Evolutionary conservation across 2,329 filamentous ascomycete species (phyloP), one percentile per base, ranked within the genome.

Genomic region (Aspergillus sojae): DNA sequence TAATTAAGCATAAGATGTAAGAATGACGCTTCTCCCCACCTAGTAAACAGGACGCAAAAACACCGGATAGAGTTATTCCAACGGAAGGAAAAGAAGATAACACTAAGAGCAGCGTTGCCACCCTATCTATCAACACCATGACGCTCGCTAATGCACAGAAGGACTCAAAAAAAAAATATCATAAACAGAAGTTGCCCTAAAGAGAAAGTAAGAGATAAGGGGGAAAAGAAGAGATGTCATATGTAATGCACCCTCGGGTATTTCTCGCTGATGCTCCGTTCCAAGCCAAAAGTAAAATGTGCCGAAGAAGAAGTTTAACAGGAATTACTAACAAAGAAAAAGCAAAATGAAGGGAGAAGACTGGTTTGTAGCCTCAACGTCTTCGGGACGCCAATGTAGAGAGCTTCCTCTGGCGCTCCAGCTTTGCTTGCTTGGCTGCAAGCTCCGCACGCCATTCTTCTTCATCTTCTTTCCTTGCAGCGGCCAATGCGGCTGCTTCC

Each of bases 391-490:
- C 79, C 63, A 82, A 70, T 56, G 71, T 71, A 57, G 71, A 68
- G 61, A 83, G 68, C 64, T 75, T 81, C 68, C 76, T 78, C 68
- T 77, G 81, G 52, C 81, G 76, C 52, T 81, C 80, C 65, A 81
- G 62, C 67, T 84, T 84, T 64, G 78, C 79, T 61, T 74, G 74
- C 72, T 83, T 84, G 34, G 81, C 77, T 53, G 74, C 75, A 66
- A 77, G 73, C 69, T 84, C 82, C 39, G 71, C 63, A 5, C 73
- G 76, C 65, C 78, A 68, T 62, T 83, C 81, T 68, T 80, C 74
- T 66, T 82, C 81, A 62, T 84, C 82, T 66, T 84, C 82, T 61
- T 71, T 72, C 58, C 74, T 77, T 7, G 82, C 82, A 46, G 67
- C 69, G 60, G 72, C 76, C 39, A 81, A 67, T 9, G 82, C 81